These are phyloP conservation scores for Prunus persica DNA, from an alignment of 306 rosid species.

Conservation along the genomic window DNA sequence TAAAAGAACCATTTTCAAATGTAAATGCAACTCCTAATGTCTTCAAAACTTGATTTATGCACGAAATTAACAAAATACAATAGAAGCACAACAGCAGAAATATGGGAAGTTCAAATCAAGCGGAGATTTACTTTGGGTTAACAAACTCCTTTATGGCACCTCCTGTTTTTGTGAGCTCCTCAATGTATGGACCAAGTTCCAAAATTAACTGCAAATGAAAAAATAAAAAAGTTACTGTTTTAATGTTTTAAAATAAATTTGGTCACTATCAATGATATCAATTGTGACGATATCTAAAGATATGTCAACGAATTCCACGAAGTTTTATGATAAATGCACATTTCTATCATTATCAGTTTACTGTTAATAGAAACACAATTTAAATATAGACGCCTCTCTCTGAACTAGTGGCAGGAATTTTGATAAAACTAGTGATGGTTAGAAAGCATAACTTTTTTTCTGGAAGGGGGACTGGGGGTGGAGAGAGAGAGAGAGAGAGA, in stretches of 20 bases:
- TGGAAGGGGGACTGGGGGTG: neutral
- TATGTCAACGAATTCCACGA: neutral
- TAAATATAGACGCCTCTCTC: neutral
- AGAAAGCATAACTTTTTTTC: neutral
- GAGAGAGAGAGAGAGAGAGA: neutral
- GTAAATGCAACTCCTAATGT: neutral
- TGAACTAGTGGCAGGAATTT: neutral
- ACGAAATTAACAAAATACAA: neutral
- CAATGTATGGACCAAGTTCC: conserved; percentile 85
- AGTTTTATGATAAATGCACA: neutral
- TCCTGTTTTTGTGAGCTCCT: conserved; percentile 81
- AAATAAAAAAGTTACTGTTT: neutral
- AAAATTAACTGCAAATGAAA: conserved; percentile 67
- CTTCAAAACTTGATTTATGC: neutral
- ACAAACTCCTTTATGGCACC: conserved; percentile 93
- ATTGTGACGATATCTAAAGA: no score
- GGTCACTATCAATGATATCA: neutral
- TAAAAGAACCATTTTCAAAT: neutral
- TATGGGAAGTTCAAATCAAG: conserved; percentile 1
- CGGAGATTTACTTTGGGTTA: conserved; percentile 81
- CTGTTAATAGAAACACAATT: neutral
- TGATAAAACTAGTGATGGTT: neutral
- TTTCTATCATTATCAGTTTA: neutral
- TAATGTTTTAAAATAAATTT: conserved; percentile 1
- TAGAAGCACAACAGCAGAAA: neutral